Base-by-base conservation (phyloP, 1,139 yeast genomes). In the Saccharomycopsis crataegensis region DNA sequence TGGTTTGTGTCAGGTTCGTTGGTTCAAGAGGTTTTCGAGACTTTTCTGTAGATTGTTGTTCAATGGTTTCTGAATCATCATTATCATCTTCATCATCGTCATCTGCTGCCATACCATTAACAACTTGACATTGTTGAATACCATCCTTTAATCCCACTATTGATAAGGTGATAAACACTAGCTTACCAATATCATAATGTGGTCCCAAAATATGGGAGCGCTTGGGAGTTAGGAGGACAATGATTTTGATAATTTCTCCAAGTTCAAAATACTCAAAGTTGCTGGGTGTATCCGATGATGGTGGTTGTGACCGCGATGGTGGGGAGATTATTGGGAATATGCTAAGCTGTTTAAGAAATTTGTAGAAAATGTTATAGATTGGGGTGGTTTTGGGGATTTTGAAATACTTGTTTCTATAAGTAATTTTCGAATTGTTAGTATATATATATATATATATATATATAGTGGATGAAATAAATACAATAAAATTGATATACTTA, bases 221-320 rank as follows among this genome's bases (percentile, higher is more conserved):
- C 48, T 72, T 66, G 3, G 70, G 71, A 7, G 63, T 63, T 2
- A 78, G 58, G 8, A 78, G 54, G 0, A 66, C 64, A 34, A 78
- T 62, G 1, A 71, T 70, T 59, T 75, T 77, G 37, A 78, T 59
- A 38, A 79, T 52, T 2, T 74, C 74, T n/a, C 70, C 68, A 11
- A 72, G 65, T 0, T 74, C 71, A 36, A 53, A 53, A 12, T 36
- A 37, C 5, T 50, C 51, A 17, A 16, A 33, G 8, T 46, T 42
- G 8, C 11, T 12, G 8, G 22, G n/a, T 31, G 8, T 12, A 9
- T 32, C 12, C n/a, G n/a, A 14, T 22, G 8, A 12, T 5, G 43
- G 14, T 41, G 43, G 28, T n/a, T n/a, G n/a, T 28, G 14, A 22
- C 28, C 28, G 33, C 8, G n/a, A 5, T 36, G n/a, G n/a, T 11